A percentile compares a stretch with the other conserved stretches of the same genome.
Evolutionary conservation across 495 filamentous ascomycete genomes (phyloP).

Genomic region (Xylaria acuta): DNA sequence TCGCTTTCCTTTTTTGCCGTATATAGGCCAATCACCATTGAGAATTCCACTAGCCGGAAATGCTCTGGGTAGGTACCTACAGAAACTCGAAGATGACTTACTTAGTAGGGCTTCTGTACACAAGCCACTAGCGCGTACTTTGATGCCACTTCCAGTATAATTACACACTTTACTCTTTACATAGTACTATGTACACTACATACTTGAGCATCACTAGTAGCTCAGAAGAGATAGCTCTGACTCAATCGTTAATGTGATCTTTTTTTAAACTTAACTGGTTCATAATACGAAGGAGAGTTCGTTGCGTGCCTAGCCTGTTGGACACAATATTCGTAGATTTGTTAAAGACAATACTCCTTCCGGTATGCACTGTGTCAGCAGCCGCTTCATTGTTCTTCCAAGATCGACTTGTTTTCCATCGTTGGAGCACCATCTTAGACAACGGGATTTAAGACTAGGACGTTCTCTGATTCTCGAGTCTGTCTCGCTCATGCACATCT

Average conservation of each 20-base stretch:
- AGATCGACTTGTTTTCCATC: not conserved
- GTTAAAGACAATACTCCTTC: not conserved
- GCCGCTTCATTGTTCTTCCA: not conserved
- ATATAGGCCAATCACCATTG: conserved; percentile 16
- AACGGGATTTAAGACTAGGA: conserved; percentile 9
- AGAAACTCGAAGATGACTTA: not conserved
- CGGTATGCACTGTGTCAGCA: not conserved
- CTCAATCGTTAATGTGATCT: not conserved
- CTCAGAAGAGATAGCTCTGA: not conserved
- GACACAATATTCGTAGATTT: not conserved
- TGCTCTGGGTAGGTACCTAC: not conserved
- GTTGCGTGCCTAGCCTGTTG: not conserved
- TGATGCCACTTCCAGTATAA: not conserved
- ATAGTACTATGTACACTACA: too few relatives aligned
- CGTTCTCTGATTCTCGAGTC: conserved; percentile 3
- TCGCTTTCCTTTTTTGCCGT: not conserved
- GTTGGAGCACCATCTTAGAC: conserved; percentile 1
- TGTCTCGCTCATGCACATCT: conserved; percentile 11
- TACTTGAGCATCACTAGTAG: not conserved
- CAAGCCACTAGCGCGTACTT: not conserved
- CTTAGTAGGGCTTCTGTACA: not conserved
- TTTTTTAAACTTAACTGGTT: not conserved
- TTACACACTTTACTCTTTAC: not conserved
- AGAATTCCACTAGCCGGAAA: not conserved
- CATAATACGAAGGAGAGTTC: not conserved